Conservation (phyloP, 140 eudicot genomes). For the Flaveria floridana region DNA sequence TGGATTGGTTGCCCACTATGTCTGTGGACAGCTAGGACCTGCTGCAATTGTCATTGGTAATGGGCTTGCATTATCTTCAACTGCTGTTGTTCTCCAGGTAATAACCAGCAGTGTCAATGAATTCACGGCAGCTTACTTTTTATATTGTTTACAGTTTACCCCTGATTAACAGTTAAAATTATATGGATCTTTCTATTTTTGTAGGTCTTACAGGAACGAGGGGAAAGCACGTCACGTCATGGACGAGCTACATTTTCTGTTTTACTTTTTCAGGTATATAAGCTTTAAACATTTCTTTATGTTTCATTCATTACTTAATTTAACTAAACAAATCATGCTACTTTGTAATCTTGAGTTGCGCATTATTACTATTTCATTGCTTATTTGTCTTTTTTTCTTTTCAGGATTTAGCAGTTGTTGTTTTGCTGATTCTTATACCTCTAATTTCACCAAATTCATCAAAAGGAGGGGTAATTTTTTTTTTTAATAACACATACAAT, state of each 20-base stretch:
- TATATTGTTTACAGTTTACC: constrained; percentile 5
- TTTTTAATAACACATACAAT: constrained; percentile 14
- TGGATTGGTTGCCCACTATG: constrained; percentile 73
- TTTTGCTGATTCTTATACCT: constrained; percentile 94
- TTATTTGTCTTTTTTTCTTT: constrained; percentile 15
- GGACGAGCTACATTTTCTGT: constrained; percentile 99
- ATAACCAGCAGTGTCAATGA: constrained; percentile 20
- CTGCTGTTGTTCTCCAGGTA: constrained; percentile 99
- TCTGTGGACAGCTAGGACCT: constrained; percentile 84
- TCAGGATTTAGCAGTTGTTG: constrained; percentile 99
- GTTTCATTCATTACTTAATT: not conserved
- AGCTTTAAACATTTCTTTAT: not conserved
- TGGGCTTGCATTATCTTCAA: constrained; percentile 94
- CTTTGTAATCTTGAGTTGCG: constrained; percentile 13
- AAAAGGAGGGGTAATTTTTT: constrained; percentile 89
- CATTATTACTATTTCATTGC: constrained; percentile 8
- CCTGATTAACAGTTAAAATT: not conserved
- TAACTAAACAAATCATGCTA: constrained; percentile 5
- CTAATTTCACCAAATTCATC: constrained; percentile 97
- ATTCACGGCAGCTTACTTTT: not conserved
- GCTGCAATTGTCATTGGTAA: constrained; percentile 97
- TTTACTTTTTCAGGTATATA: constrained; percentile 83
- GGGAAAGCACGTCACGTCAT: constrained; percentile 99
- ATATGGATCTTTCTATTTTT: constrained; percentile 17
- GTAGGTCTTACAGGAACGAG: constrained; percentile 66